Percentiles rank a stretch among this genome's conserved stretches.
phyloP scores from a whole-genome alignment of 495 filamentous ascomycete genomes.

The Hypoxylon lienhwacheense region DNA sequence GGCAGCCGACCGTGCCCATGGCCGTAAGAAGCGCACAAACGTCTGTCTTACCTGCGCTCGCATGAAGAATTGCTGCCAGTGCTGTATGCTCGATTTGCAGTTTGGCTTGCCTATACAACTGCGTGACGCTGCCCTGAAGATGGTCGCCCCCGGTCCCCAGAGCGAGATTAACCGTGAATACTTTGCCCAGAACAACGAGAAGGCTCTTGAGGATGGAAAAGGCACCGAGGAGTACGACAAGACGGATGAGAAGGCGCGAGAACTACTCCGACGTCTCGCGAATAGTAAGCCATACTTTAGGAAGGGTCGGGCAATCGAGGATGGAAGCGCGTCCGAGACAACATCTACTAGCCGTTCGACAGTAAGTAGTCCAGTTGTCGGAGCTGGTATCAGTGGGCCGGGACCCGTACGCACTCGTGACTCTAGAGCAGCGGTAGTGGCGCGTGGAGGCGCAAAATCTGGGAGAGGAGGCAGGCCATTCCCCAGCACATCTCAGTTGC shows the following conservation, averaged over 20 bases:
- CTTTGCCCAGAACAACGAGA: conserved; percentile 96
- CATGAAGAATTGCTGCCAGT: conserved; percentile 97
- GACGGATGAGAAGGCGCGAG: conserved; percentile 92
- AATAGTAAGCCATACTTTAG: conserved; percentile 93
- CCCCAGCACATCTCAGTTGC: conserved; percentile 70
- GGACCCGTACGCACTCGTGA: conserved; percentile 73
- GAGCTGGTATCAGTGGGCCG: conserved; percentile 51
- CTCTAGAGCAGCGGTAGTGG: conserved; percentile 54
- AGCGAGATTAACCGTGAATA: conserved; percentile 94
- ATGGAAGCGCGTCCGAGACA: conserved; percentile 50
- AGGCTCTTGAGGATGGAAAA: conserved; percentile 85
- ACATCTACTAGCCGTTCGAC: conserved; percentile 44
- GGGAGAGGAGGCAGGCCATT: conserved; percentile 58
- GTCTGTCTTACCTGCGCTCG: conserved; percentile 96
- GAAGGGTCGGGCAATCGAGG: conserved; percentile 69
- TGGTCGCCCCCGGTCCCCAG: conserved; percentile 88
- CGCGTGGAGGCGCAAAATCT: conserved; percentile 38
- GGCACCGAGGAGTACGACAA: conserved; percentile 89
- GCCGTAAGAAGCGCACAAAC: conserved; percentile 82
- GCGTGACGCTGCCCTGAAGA: conserved; percentile 95
- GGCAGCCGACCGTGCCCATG: conserved; percentile 83
- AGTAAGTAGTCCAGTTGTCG: conserved; percentile 50
- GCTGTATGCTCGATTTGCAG: conserved; percentile 95
- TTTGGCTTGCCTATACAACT: conserved; percentile 93
- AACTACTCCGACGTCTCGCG: conserved; percentile 80